Conservation (phyloP, 345 rosid genomes). For the Zanthoxylum bungeanum region DNA sequence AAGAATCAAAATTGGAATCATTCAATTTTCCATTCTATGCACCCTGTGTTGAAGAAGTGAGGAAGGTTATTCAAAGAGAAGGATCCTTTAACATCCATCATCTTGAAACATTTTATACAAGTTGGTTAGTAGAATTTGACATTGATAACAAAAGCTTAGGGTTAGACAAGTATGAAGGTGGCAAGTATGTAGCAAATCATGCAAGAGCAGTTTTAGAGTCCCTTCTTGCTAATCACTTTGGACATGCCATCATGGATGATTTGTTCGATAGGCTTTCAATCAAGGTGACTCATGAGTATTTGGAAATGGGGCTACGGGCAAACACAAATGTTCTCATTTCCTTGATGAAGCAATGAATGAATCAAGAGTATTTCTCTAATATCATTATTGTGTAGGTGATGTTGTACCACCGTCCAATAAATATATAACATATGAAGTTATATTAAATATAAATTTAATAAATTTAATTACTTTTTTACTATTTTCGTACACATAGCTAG, state of each 20-base stretch:
- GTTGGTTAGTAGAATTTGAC: background rate
- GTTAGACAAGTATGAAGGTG: background rate
- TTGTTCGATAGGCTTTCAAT: background rate
- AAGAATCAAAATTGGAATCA: slow-evolving; percentile 1
- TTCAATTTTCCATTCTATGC: background rate
- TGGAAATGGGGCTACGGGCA: background rate
- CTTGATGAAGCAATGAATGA: background rate
- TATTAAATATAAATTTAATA: too few relatives aligned
- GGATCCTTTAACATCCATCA: background rate
- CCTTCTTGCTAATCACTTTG: slow-evolving; percentile 10
- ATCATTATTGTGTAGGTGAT: too few relatives aligned
- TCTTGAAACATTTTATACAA: background rate
- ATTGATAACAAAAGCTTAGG: background rate
- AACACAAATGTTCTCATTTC: background rate
- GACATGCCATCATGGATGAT: slow-evolving; percentile 1
- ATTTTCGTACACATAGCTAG: too few relatives aligned
- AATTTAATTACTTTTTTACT: too few relatives aligned
- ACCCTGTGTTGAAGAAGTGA: background rate
- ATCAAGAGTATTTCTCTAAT: too few relatives aligned
- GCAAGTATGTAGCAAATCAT: background rate
- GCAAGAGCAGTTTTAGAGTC: background rate
- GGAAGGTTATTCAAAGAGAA: background rate
- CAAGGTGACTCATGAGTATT: background rate
- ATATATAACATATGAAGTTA: too few relatives aligned
- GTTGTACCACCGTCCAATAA: too few relatives aligned